These are phyloP conservation scores for Malus hybrid DNA, from an alignment of 331 rosid species.

Conservation along the genomic window DNA sequence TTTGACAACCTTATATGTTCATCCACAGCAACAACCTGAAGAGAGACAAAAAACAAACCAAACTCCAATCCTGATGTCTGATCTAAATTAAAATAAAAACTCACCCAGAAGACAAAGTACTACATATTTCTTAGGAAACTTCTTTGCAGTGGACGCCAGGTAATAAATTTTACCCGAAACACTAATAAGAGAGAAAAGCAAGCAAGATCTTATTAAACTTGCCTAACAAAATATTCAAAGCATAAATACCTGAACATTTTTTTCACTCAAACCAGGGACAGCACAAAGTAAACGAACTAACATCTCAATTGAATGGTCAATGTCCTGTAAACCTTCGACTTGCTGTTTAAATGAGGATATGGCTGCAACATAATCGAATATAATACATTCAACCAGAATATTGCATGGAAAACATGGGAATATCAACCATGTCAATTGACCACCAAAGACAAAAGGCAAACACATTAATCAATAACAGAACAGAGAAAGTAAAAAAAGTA, in stretches of 20 bases:
- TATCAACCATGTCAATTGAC: neutral
- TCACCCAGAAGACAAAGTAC: constrained; percentile 87
- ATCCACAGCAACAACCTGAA: neutral
- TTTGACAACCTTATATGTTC: neutral
- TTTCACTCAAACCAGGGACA: constrained; percentile 97
- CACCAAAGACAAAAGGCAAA: neutral
- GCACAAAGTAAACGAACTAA: constrained; percentile 71
- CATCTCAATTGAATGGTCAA: constrained; percentile 59
- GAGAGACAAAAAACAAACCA: neutral
- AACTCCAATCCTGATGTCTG: neutral
- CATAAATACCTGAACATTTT: constrained; percentile 81
- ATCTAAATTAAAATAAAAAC: constrained; percentile 15
- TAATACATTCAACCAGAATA: neutral
- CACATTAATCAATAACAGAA: neutral
- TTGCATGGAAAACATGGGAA: neutral
- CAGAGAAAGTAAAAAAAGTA: neutral
- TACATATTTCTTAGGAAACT: constrained; percentile 85
- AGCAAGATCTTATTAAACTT: too few species aligned
- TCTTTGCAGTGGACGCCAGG: constrained; percentile 63
- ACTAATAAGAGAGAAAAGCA: neutral
- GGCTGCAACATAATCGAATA: constrained; percentile 50
- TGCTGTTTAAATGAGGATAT: constrained; percentile 78
- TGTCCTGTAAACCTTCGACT: constrained; percentile 68
- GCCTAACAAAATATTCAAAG: neutral
- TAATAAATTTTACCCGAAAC: constrained; percentile 20